phyloP scores from a whole-genome alignment of 164 flowering plant genomes.

The Magnolia officinalis region DNA sequence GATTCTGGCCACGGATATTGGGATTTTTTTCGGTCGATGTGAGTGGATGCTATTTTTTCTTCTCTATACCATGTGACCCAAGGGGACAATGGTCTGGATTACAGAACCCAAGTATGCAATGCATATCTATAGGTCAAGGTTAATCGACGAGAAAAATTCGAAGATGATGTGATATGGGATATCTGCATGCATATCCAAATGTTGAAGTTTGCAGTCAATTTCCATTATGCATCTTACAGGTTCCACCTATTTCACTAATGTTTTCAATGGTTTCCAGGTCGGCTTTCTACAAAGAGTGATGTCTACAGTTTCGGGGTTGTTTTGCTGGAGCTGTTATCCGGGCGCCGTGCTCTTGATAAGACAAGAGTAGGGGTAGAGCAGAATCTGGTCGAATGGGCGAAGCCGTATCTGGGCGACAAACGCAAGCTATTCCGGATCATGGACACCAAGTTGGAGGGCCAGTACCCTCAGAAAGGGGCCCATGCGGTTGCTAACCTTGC shows the following conservation, averaged over 20 bases:
- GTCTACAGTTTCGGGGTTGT: constrained; percentile 72
- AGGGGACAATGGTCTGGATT: no score
- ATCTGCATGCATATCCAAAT: no score
- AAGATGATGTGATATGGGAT: no score
- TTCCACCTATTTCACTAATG: not conserved
- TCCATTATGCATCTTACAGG: not conserved
- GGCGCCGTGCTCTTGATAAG: constrained; percentile 53
- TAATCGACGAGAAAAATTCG: no score
- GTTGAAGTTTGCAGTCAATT: no score
- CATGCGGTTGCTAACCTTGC: constrained; percentile 59
- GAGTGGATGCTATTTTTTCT: no score
- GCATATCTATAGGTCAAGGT: no score
- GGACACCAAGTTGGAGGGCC: constrained; percentile 56
- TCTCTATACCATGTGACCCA: no score
- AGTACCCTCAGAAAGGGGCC: constrained; percentile 69
- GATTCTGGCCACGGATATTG: no score
- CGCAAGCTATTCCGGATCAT: constrained; percentile 38
- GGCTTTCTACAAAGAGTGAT: constrained; percentile 44
- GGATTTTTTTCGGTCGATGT: no score
- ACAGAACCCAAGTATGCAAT: no score
- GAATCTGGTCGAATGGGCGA: constrained; percentile 53
- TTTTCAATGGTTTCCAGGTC: constrained; percentile 32
- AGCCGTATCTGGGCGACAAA: constrained; percentile 35
- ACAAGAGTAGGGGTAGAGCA: constrained; percentile 37
- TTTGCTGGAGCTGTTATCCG: constrained; percentile 52